Percentiles rank a stretch among this genome's conserved stretches.
phyloP scores from a whole-genome alignment of 176 grass and related monocot genomes.

The Rhynchospora tenuis region DNA sequence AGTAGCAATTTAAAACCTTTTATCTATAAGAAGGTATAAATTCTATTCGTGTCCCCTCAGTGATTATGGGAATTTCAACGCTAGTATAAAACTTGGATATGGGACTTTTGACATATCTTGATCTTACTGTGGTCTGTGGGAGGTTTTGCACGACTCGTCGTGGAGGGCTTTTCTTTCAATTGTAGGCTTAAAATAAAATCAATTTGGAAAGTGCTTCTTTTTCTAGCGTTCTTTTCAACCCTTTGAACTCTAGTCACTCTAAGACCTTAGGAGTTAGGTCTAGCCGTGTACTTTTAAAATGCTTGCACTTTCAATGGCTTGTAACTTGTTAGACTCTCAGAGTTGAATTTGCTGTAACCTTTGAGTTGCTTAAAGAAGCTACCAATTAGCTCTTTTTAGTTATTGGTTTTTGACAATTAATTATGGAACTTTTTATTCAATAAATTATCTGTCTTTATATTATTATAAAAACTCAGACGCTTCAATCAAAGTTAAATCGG shows the following conservation, averaged over 20 bases:
- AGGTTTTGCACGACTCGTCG: not conserved
- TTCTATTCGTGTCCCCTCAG: not conserved
- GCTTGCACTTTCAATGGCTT: slow-evolving; percentile 13
- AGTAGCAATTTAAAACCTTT: not conserved
- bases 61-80: not conserved
- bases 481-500: not conserved
- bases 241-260: not conserved
- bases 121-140: not conserved
- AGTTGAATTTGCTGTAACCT: not conserved
- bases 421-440: too few relatives aligned
- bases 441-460: too few relatives aligned
- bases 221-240: not conserved
- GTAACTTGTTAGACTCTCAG: not conserved
- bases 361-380: not conserved
- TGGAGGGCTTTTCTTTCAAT: not conserved
- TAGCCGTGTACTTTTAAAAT: not conserved
- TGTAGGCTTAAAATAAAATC: not conserved
- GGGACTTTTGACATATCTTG: not conserved
- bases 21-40: not conserved
- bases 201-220: not conserved
- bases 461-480: too few relatives aligned
- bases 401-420: too few relatives aligned
- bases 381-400: too few relatives aligned
- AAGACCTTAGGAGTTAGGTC: too few relatives aligned
- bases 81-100: not conserved